Base-by-base conservation (phyloP, 805 yeast genomes). In the Candida ficus region DNA sequence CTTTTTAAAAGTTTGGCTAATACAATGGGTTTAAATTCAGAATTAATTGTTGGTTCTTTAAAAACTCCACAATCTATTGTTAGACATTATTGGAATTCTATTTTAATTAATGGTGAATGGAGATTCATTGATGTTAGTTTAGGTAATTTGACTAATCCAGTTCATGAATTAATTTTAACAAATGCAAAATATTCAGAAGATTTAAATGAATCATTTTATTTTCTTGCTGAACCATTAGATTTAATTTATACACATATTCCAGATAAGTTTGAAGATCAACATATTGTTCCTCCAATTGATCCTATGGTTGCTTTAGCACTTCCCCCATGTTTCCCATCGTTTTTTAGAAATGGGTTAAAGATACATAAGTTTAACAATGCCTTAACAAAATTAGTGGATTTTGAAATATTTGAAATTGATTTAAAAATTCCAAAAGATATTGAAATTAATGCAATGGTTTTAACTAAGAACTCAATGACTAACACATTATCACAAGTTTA, bases 31-130 rank as follows among this genome's bases (percentile, higher is more conserved):
- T 71, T 93, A 29, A 79, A 82, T 7, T 76, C 88, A 48, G 93
- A 85, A 45, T 70, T 88, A 2, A 78, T 93, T 2, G 65, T 79
- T 20, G 99, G 99, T 4, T 85, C 84, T 54, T 71, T 90, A 64
- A 87, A 90, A 56, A 75, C 80, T 20, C 95, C 96, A 8, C 79
- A 79, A 46, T 80, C 77, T 33, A 69, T 71, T 34, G 70, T 80
- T 28, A 87, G 89, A 53, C 99, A 93, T 61, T 78, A 85, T 41
- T 93, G 99, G 99, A 71, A 88, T 41, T 78, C 95, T 1, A 79
- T 89, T 1, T 59, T 83, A 27, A 62, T 89, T 13, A 82, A 86
- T 44, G 80, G 80, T 29, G 83, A 84, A 56, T 89, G 90, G 77
- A 68, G 91, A 44, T 71, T 93, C 45, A 61, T 91, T 45, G 99